Percentiles rank a stretch among this genome's conserved stretches.
These are phyloP conservation scores for Berberis vulgaris DNA, from an alignment of 164 flowering plant genomes.

Conservation along the genomic window DNA sequence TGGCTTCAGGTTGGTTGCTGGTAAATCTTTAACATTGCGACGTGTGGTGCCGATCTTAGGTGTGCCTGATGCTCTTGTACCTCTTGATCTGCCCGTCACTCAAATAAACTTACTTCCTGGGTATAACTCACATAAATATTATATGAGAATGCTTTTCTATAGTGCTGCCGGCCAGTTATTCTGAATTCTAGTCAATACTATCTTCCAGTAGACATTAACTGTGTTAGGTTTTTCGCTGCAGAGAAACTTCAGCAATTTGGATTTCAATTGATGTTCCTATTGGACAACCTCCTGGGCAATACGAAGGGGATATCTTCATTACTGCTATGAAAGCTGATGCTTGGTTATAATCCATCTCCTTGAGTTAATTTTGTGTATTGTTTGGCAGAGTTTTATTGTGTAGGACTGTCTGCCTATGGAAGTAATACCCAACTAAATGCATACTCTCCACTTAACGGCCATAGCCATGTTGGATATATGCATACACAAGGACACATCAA, in stretches of 20 bases:
- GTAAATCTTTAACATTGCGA: constrained; percentile 60
- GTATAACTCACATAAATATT: constrained; percentile 31
- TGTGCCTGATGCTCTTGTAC: constrained; percentile 98
- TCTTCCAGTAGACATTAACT: constrained; percentile 3
- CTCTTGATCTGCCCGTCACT: constrained; percentile 69
- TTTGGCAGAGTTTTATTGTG: too few relatives aligned
- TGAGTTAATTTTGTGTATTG: constrained; percentile 12
- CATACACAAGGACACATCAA: too few relatives aligned
- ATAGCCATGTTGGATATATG: too few relatives aligned
- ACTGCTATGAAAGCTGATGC: constrained; percentile 64
- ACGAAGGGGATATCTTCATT: constrained; percentile 73
- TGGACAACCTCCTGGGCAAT: constrained; percentile 79
- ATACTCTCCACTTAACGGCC: too few relatives aligned
- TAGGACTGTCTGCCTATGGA: too few relatives aligned
- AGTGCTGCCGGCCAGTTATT: neutral
- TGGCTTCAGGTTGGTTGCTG: constrained; percentile 57
- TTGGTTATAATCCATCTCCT: constrained; percentile 45
- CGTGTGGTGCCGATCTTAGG: constrained; percentile 84
- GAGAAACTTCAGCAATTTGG: constrained; percentile 86
- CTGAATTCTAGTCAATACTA: neutral
- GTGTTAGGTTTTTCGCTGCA: constrained; percentile 28
- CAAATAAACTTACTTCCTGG: constrained; percentile 69
- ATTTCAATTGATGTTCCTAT: constrained; percentile 79
- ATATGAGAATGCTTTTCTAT: constrained; percentile 9
- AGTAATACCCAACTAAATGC: too few relatives aligned